phyloP scores from a whole-genome alignment of 2,329 filamentous ascomycete genomes.

The Sporothrix pallida region DNA sequence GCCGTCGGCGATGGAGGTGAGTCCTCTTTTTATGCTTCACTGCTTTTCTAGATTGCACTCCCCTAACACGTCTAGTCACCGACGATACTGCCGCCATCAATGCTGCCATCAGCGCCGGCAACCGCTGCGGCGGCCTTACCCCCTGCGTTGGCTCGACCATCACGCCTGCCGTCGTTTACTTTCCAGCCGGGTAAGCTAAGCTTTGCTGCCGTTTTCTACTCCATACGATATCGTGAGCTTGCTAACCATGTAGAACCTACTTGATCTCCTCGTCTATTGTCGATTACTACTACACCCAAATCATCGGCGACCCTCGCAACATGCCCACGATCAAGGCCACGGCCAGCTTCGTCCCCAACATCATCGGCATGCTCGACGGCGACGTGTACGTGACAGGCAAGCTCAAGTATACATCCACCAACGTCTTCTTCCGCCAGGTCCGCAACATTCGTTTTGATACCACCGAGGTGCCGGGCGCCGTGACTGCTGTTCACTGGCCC shows the following conservation, averaged over 20 bases:
- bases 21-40: neutral
- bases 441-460: constrained; percentile 40
- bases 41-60: neutral
- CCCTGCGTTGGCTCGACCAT: constrained; percentile 37
- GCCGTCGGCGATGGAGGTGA: constrained; percentile 71
- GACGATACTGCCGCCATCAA: constrained; percentile 78
- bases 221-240: too few relatives aligned
- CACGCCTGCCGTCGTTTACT: constrained; percentile 39
- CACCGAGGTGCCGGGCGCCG: constrained; percentile 36
- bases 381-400: constrained; percentile 52
- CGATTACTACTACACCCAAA: constrained; percentile 40
- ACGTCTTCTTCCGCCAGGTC: constrained; percentile 52
- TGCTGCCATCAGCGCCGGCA: constrained; percentile 60
- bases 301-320: constrained; percentile 38
- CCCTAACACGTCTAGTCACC: constrained; percentile 50
- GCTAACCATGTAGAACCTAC: constrained; percentile 37
- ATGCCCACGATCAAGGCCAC: constrained; percentile 44
- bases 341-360: constrained; percentile 50
- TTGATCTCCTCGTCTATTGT: constrained; percentile 39
- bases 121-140: constrained; percentile 42
- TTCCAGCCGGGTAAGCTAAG: constrained; percentile 36
- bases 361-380: constrained; percentile 55
- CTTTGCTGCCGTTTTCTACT: too few relatives aligned
- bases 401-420: constrained; percentile 60
- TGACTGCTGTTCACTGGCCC: constrained; percentile 65